phyloP scores from a whole-genome alignment of 371 early-diverging fungal genomes.

The Haplosporangium sp. region DNA sequence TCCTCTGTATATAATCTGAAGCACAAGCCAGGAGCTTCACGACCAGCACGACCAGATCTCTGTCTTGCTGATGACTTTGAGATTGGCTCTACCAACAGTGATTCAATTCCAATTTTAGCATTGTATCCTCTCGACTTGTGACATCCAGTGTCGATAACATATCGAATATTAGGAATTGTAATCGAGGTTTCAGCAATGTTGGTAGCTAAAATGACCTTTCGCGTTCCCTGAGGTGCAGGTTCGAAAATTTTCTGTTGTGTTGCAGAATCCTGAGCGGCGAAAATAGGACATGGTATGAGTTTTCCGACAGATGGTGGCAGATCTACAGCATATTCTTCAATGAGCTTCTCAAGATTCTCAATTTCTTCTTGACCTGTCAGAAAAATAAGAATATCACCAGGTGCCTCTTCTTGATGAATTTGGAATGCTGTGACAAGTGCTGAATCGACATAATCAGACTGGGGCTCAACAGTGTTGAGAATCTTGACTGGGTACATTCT shows the following conservation, averaged over 20 bases:
- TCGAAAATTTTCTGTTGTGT: conserved; percentile 94
- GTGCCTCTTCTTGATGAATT: conserved; percentile 87
- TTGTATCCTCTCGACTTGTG: conserved; percentile 96
- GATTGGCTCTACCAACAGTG: conserved; percentile 87
- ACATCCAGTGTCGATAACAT: conserved; percentile 98
- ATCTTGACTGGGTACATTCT: conserved; percentile 91
- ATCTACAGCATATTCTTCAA: conserved; percentile 77
- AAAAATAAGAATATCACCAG: conserved; percentile 94
- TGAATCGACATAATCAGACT: conserved; percentile 92
- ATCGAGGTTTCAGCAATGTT: conserved; percentile 99
- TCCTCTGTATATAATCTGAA: conserved; percentile 96
- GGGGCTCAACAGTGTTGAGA: conserved; percentile 80
- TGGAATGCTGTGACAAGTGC: conserved; percentile 89
- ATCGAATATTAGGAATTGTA: conserved; percentile 97
- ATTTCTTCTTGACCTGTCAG: conserved; percentile 89
- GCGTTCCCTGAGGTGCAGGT: conserved; percentile 83
- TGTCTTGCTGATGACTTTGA: conserved; percentile 97
- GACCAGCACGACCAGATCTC: conserved; percentile 97
- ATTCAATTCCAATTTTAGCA: conserved; percentile 90
- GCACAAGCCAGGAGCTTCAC: conserved; percentile 86
- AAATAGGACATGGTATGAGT: conserved; percentile 90
- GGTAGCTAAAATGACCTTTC: conserved; percentile 96
- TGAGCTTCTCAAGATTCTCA: conserved; percentile 85
- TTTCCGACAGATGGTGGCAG: conserved; percentile 76
- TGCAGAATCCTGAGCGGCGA: conserved; percentile 92